Conservation (phyloP, 202 grass and related monocot genomes). For the Dendrocalamus latiflorus region DNA sequence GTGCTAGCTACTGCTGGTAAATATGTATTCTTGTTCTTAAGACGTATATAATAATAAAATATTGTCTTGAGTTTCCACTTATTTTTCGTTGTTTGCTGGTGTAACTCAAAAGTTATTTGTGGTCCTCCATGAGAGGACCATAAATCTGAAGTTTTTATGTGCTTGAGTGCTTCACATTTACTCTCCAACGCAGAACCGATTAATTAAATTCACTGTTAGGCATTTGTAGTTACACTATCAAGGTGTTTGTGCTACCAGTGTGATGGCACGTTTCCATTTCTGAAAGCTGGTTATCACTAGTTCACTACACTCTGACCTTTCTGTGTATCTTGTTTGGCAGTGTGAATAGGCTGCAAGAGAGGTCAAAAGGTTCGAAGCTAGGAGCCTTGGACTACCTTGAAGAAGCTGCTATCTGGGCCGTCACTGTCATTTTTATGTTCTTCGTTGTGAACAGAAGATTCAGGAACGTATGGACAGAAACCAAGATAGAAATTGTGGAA, state of each 20-base stretch:
- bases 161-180: neutral
- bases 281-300: neutral
- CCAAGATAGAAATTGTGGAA: neutral
- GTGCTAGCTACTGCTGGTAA: neutral
- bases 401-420: neutral
- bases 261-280: neutral
- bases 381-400: neutral
- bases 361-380: neutral
- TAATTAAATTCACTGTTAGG: neutral
- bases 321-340: conserved; percentile 1
- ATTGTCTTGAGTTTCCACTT: neutral
- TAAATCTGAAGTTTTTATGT: neutral
- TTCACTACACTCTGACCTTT: neutral
- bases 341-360: neutral
- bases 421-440: neutral
- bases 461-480: neutral
- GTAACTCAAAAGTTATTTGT: neutral
- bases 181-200: neutral
- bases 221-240: neutral
- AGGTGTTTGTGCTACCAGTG: neutral
- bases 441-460: neutral
- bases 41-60: neutral
- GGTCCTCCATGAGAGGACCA: neutral
- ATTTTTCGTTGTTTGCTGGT: neutral
- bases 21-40: neutral